Conservation (phyloP, 2,329 filamentous ascomycete genomes). For the Sclerotinia sclerotiorum region DNA sequence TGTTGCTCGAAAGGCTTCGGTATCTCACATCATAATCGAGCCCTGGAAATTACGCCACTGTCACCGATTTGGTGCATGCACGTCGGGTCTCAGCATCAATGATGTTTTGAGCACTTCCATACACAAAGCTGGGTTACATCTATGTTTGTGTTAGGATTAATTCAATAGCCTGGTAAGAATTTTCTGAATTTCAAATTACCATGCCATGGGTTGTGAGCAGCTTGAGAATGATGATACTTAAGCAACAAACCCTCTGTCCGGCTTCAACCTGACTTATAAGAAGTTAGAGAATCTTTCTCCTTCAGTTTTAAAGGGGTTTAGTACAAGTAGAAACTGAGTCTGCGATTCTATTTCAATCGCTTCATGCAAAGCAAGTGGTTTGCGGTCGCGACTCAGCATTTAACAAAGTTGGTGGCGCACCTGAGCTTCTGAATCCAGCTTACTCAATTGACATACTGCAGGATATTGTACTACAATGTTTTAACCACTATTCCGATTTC, state of each 20-base stretch:
- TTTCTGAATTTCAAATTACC: not conserved
- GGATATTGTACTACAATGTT: conserved; percentile 17
- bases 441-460: conserved; percentile 13
- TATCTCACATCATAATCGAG: not conserved
- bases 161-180: not conserved
- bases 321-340: conserved; percentile 25
- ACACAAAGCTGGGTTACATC: conserved; percentile 36
- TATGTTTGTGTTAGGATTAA: not conserved
- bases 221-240: not conserved
- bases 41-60: not conserved
- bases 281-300: conserved; percentile 31
- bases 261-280: conserved; percentile 32
- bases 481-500: conserved; percentile 23
- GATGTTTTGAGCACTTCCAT: conserved; percentile 25
- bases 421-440: conserved; percentile 36
- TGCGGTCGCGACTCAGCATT: conserved; percentile 35
- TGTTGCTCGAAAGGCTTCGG: not conserved
- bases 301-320: conserved; percentile 27
- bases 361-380: conserved; percentile 32
- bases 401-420: conserved; percentile 35
- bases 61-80: conserved; percentile 21
- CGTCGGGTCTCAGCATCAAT: conserved; percentile 24
- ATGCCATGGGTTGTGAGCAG: not conserved
- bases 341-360: conserved; percentile 28
- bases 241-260: conserved; percentile 3